Base-by-base conservation (phyloP, 2,329 filamentous ascomycete genomes). In the Cladosporium sp. region DNA sequence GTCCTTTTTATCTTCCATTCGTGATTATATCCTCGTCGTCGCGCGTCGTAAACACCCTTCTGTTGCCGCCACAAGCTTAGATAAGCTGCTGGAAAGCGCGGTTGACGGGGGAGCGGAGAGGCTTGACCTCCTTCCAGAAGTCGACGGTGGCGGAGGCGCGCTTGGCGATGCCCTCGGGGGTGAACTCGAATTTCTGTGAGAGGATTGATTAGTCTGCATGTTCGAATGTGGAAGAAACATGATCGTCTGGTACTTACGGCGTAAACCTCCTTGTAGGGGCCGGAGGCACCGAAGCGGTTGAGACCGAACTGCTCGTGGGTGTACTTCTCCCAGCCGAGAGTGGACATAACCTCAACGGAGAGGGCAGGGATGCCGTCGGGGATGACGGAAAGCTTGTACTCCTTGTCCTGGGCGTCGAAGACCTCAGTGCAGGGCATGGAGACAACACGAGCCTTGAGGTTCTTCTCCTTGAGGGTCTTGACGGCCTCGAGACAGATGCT, bases 221-320 rank as follows among this genome's bases (percentile, higher is more conserved):
- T 49, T 20, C 52, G 7, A 19, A 15, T 30, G 25, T 4, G 3
- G 3, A 45, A 7, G 3, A 14, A 38, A 25, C 3, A 4, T n/a
- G 9, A 8, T 12, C 7, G 28, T 22, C 28, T n/a, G 51, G 7
- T 37, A 69, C 76, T 66, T 72, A 78, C 90, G 84, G 90, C 88
- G 85, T 99, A 99, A 62, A 99, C 92, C 72, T 97, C 88, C 88
- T 93, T 93, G 84, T 97, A 97, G 67, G 93, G 88, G 72, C 93
- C 94, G 59, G 90, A 96, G 67, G 93, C 93, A 86, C 94, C 94
- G 78, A 99, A 99, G 75, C 94, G 87, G 88, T 99, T 99, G 67
- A 99, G 87, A 75, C 94, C 94, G 73, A 99, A 99, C 82, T 99
- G 94, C 86, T 99, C 94, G 80, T 99, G 93, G 61, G 92, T 90